These are phyloP conservation scores for Hyaloscypha variabilis DNA, from an alignment of 495 filamentous ascomycete genomes.

Conservation along the genomic window DNA sequence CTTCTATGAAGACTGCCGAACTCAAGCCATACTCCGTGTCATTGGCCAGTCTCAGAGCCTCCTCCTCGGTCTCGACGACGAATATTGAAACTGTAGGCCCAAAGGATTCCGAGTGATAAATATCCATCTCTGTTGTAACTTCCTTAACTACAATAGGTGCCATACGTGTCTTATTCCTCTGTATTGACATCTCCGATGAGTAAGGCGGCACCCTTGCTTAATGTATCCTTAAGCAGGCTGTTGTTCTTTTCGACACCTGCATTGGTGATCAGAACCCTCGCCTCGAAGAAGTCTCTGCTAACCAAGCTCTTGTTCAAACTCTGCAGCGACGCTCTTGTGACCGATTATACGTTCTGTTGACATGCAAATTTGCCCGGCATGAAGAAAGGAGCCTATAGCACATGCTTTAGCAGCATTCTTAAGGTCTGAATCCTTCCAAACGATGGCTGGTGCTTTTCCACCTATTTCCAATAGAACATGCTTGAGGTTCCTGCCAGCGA, in stretches of 20 bases:
- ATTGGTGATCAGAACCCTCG: conserved; percentile 54
- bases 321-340: conserved; percentile 60
- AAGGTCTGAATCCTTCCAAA: conserved; percentile 65
- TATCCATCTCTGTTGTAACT: conserved; percentile 76
- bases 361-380: conserved; percentile 86
- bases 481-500: conserved; percentile 33
- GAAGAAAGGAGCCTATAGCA: conserved; percentile 52
- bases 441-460: conserved; percentile 58
- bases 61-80: conserved; percentile 59
- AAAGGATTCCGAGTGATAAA: conserved; percentile 79
- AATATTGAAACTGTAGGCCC: conserved; percentile 71
- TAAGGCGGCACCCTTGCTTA: conserved; percentile 72
- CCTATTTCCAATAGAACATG: conserved; percentile 16
- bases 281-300: conserved; percentile 41
- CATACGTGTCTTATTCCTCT: conserved; percentile 39
- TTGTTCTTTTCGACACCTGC: conserved; percentile 66
- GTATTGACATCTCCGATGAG: conserved; percentile 1
- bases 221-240: conserved; percentile 64
- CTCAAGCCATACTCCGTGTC: conserved; percentile 77
- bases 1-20: conserved; percentile 81
- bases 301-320: conserved; percentile 66
- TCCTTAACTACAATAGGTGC: conserved; percentile 66
- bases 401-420: conserved; percentile 53
- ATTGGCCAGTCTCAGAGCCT: conserved; percentile 78
- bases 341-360: conserved; percentile 85